A percentile compares a stretch with the other conserved stretches of the same genome.
Conservation (phyloP, 257 asterid genomes). For the Solanum appendiculatum region DNA sequence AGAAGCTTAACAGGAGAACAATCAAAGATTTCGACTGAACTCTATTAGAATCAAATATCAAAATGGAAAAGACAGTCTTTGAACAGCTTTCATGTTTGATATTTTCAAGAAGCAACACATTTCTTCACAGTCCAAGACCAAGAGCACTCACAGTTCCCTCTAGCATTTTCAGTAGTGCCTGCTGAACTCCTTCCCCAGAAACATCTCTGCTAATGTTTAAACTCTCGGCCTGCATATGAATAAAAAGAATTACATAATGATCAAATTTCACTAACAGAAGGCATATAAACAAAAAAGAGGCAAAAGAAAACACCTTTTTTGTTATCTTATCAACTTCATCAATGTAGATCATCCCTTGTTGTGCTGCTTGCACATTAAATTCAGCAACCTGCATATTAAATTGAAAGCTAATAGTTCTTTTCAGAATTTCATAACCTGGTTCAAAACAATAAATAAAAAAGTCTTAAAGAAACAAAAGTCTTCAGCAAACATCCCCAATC, state of each 20-base stretch:
- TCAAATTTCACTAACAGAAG: neutral
- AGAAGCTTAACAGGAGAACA: neutral
- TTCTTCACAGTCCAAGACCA: neutral
- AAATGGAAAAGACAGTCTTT: neutral
- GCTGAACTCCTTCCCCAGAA: slow-evolving; percentile 98
- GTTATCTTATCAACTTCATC: slow-evolving; percentile 98
- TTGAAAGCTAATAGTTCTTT: slow-evolving; percentile 20
- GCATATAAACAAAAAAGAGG: neutral
- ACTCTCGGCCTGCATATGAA: slow-evolving; percentile 70
- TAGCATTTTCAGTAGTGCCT: slow-evolving; percentile 89
- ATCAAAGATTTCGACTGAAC: neutral
- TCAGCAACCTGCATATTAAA: slow-evolving; percentile 70
- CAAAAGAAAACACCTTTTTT: slow-evolving; percentile 49
- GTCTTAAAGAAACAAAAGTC: neutral
- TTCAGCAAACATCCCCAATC: neutral
- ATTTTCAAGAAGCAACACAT: neutral
- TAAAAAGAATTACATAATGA: neutral
- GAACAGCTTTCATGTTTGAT: neutral
- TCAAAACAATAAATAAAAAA: neutral
- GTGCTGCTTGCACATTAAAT: slow-evolving; percentile 93
- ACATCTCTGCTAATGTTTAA: slow-evolving; percentile 86
- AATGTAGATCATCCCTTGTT: slow-evolving; percentile 90
- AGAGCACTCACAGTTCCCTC: slow-evolving; percentile 86
- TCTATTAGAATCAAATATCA: neutral
- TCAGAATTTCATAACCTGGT: neutral